Percentiles rank a stretch among this genome's conserved stretches.
Evolutionary conservation across 2,329 filamentous ascomycete species (phyloP).

Genomic region (Bipolaris sorokiniana): DNA sequence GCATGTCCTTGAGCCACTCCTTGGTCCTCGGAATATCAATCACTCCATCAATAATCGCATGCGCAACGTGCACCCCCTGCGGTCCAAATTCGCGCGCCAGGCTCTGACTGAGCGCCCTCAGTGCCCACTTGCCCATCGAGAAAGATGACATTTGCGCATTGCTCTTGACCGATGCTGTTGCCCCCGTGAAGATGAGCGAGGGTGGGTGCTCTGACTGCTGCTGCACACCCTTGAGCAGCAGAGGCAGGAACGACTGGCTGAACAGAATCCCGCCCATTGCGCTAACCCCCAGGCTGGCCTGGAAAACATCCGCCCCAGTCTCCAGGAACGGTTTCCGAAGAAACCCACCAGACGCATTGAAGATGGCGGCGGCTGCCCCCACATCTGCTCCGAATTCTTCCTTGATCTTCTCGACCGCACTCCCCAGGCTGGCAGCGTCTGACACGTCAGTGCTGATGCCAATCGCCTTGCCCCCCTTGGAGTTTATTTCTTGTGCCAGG

Average conservation of each 20-base stretch:
- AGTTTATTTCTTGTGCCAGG: slow-evolving; percentile 73
- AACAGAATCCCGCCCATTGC: slow-evolving; percentile 75
- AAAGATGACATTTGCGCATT: slow-evolving; percentile 73
- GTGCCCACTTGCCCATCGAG: slow-evolving; percentile 79
- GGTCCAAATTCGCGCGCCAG: slow-evolving; percentile 85
- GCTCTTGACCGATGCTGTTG: slow-evolving; percentile 78
- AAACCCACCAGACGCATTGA: slow-evolving; percentile 69
- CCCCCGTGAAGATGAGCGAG: slow-evolving; percentile 83
- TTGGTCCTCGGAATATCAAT: slow-evolving; percentile 81
- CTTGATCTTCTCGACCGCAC: slow-evolving; percentile 68
- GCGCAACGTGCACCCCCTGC: slow-evolving; percentile 80
- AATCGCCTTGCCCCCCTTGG: slow-evolving; percentile 70
- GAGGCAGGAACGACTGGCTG: slow-evolving; percentile 72
- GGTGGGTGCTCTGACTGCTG: slow-evolving; percentile 67
- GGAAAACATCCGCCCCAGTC: slow-evolving; percentile 64
- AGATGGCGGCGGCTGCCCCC: slow-evolving; percentile 65
- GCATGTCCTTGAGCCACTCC: slow-evolving; percentile 61
- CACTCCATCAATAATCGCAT: slow-evolving; percentile 81
- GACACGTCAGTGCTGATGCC: slow-evolving; percentile 72
- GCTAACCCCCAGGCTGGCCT: slow-evolving; percentile 55
- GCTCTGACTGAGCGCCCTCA: slow-evolving; percentile 74
- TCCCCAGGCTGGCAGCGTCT: slow-evolving; percentile 60
- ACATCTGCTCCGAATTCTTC: slow-evolving; percentile 62
- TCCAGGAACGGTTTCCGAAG: slow-evolving; percentile 67
- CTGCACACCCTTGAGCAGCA: slow-evolving; percentile 67